Conservation (phyloP, 2,329 filamentous ascomycete genomes). For the Aureobasidium sp. region DNA sequence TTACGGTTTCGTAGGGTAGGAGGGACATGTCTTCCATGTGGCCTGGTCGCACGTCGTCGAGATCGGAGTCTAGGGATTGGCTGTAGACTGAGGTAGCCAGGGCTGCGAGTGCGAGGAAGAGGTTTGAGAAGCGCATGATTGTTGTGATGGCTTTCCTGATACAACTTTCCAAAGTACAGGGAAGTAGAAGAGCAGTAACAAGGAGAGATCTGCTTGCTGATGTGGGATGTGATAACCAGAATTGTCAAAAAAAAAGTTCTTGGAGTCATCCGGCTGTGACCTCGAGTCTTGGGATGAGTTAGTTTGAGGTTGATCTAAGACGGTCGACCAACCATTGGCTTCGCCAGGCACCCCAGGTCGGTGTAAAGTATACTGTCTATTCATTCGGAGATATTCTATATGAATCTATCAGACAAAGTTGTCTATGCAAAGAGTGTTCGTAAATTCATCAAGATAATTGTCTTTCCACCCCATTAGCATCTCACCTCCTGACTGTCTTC, state of each 20-base stretch:
- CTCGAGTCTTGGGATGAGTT: background rate
- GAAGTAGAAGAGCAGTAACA: background rate
- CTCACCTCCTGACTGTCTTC: background rate
- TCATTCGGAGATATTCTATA: too few relatives aligned
- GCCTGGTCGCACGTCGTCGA: background rate
- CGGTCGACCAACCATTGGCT: background rate
- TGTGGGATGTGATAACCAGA: too few relatives aligned
- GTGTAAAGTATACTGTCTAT: background rate
- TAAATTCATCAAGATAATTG: background rate
- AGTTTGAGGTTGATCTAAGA: background rate
- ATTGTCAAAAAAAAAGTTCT: background rate
- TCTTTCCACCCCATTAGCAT: background rate
- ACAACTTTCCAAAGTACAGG: background rate
- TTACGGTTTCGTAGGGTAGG: background rate
- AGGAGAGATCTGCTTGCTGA: background rate
- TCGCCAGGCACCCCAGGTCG: background rate
- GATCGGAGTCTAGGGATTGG: background rate
- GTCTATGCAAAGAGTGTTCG: background rate
- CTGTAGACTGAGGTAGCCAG: background rate
- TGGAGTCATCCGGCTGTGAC: background rate
- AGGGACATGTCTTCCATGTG: background rate
- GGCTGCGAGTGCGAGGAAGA: background rate
- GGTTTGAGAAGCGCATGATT: background rate
- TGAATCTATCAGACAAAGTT: background rate
- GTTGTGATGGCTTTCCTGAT: background rate